A percentile compares a stretch with the other conserved stretches of the same genome.
Evolutionary conservation across 805 yeast species (phyloP).

Genomic region (Lipomyces yamadae): DNA sequence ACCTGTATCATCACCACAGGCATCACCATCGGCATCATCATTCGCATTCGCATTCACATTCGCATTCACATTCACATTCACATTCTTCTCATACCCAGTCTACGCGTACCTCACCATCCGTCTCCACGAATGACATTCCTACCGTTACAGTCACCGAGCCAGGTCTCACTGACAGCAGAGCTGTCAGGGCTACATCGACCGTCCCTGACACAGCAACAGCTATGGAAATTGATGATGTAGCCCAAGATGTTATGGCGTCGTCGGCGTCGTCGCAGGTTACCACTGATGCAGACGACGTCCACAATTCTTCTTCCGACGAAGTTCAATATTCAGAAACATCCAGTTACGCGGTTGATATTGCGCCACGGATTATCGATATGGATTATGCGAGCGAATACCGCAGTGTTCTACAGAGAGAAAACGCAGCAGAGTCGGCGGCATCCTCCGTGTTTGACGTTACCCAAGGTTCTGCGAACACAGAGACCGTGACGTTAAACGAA

Average conservation of each 20-base stretch:
- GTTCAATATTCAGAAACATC: neutral
- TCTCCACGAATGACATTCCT: neutral
- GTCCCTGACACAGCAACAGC: neutral
- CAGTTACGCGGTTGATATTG: neutral
- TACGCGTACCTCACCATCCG: constrained; percentile 8
- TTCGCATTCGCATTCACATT: constrained; percentile 22
- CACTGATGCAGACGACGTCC: constrained; percentile 14
- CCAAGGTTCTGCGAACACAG: neutral
- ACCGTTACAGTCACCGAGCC: neutral
- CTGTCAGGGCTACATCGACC: neutral
- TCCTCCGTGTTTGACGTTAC: constrained; percentile 3
- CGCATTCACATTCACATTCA: constrained; percentile 11
- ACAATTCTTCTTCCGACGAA: constrained; percentile 17
- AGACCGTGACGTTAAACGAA: neutral
- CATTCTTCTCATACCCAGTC: constrained; percentile 23
- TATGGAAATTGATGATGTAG: constrained; percentile 18
- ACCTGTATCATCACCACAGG: constrained; percentile 26
- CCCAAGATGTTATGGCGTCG: constrained; percentile 4
- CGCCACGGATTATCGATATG: constrained; percentile 13
- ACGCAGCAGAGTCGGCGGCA: neutral
- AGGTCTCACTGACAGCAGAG: neutral
- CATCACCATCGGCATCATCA: constrained; percentile 34
- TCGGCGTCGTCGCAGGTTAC: constrained; percentile 1
- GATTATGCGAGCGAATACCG: neutral
- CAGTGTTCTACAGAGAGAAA: too few species aligned